Evolutionary conservation across 345 rosid species (phyloP).

Genomic region (Populus tremula): DNA sequence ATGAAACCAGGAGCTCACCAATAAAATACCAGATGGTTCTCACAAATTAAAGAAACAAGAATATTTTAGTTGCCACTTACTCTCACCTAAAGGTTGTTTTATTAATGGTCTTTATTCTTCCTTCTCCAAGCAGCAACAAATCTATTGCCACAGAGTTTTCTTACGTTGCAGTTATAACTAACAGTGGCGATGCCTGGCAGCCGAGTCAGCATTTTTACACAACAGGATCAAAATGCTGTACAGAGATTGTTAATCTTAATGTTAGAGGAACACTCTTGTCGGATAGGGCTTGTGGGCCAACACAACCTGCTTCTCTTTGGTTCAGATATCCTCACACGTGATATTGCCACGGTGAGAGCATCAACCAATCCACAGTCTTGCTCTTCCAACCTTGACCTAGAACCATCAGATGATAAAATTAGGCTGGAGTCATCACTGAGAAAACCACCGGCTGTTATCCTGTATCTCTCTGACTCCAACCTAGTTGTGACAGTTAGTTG

Average conservation of each 20-base stretch:
- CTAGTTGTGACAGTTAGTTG: not conserved
- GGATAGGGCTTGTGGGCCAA: conserved; percentile 4
- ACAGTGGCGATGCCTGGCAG: not conserved
- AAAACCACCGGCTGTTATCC: conserved; percentile 2
- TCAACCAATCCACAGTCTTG: conserved; percentile 16
- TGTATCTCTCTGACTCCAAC: conserved; percentile 4
- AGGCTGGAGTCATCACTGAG: conserved; percentile 7
- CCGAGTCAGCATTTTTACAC: not conserved
- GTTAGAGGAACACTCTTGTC: conserved; percentile 17
- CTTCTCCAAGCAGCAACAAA: not conserved
- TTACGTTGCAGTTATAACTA: not conserved
- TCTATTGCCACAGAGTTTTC: not conserved
- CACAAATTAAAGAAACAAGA: not conserved
- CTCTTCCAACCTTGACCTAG: conserved; percentile 10
- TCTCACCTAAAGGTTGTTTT: not conserved
- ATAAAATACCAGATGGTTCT: not conserved
- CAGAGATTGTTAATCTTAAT: conserved; percentile 19
- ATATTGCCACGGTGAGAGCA: conserved; percentile 12
- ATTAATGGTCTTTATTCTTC: not conserved
- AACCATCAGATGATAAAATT: conserved; percentile 3
- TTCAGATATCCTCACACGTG: conserved; percentile 19
- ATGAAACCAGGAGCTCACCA: not conserved
- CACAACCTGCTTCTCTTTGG: conserved; percentile 18
- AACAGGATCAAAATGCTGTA: conserved; percentile 14
- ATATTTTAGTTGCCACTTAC: not conserved